Base-by-base conservation (phyloP, 768 basidiomycete species). In the Paxillus rubicundulus region DNA sequence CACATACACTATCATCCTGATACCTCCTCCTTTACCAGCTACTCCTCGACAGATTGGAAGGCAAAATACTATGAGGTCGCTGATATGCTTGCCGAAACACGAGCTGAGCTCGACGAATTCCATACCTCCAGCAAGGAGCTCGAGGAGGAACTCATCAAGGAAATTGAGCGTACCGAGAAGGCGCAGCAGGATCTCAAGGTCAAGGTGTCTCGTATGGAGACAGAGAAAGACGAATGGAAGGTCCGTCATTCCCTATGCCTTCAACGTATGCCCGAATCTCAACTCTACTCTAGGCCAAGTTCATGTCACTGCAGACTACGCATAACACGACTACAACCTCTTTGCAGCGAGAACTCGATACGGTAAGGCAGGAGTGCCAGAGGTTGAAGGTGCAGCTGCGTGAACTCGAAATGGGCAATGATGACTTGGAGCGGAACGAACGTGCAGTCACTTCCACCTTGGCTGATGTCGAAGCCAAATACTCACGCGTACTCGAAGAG, bases 381-480 rank as follows among this genome's bases (percentile, higher is more conserved):
- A 75, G 76, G 45, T 70, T 81, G 55, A 89, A 89, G 70, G 74
- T 87, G 18, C 85, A 88, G 64, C 72, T 93, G 16, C 82, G 90
- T 18, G 92, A 98, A 68, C 76, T 97, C 28, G 96, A 98, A 72
- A 89, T 98, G 84, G 96, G 96, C 43, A 98, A 97, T 63, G 97
- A 99, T 63, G 95, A 98, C 72, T 77, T 99, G 52, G 97, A 98
- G 67, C 80, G 94, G 56, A 95, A 89, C 68, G 96, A 98, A 66
- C 83, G 97, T 27, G 89, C 89, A 46, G 87, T 90, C 38, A 82
- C 87, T 9, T 91, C 87, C 45, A 89, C 82, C 61, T 71, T 95
- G 60, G 88, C 87, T 4, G 89, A 90, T 65, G 77, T 92, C 61
- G 94, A 97, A 72, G 76, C 82, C 60, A 92, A 87, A 68, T 96